These are phyloP conservation scores for Micromonas commoda DNA, from an alignment of 139 green algal genomes.

Conservation along the genomic window DNA sequence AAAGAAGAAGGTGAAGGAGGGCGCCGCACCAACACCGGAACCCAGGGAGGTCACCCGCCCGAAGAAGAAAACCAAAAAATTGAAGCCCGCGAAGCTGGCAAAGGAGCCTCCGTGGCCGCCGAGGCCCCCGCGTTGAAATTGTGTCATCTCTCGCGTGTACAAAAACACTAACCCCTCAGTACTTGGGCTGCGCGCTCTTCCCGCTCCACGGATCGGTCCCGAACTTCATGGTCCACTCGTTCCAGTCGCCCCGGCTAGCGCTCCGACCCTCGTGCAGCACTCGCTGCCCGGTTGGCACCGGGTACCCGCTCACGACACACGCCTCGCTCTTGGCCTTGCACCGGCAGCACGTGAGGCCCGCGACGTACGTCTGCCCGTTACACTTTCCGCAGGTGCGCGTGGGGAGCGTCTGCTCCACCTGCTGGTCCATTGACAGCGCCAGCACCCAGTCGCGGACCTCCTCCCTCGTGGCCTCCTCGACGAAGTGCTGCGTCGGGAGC, in stretches of 20 bases:
- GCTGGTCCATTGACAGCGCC: slow-evolving; percentile 59
- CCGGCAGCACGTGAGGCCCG: neutral
- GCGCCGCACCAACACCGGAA: neutral
- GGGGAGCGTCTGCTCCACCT: slow-evolving; percentile 53
- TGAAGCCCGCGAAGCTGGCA: neutral
- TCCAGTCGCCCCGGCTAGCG: slow-evolving; percentile 6
- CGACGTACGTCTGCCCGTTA: slow-evolving; percentile 6
- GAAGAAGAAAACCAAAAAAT: neutral
- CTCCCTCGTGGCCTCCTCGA: slow-evolving; percentile 48
- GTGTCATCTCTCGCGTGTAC: too few species aligned
- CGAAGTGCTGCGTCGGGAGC: slow-evolving; percentile 54
- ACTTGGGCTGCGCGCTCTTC: neutral
- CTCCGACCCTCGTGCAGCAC: neutral
- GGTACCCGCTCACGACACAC: slow-evolving; percentile 6
- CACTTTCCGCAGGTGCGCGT: slow-evolving; percentile 8
- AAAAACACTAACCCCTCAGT: neutral
- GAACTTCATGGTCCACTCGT: slow-evolving; percentile 12
- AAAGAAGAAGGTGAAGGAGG: neutral
- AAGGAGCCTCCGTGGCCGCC: neutral
- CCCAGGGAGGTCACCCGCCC: neutral
- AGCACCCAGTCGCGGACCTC: slow-evolving; percentile 61
- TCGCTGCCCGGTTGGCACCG: neutral
- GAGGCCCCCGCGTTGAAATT: neutral
- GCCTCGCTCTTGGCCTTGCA: neutral
- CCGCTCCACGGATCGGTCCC: neutral